Evolutionary conservation across 2,329 filamentous ascomycete genomes (phyloP).

Genomic region (Claviceps digitariae): DNA sequence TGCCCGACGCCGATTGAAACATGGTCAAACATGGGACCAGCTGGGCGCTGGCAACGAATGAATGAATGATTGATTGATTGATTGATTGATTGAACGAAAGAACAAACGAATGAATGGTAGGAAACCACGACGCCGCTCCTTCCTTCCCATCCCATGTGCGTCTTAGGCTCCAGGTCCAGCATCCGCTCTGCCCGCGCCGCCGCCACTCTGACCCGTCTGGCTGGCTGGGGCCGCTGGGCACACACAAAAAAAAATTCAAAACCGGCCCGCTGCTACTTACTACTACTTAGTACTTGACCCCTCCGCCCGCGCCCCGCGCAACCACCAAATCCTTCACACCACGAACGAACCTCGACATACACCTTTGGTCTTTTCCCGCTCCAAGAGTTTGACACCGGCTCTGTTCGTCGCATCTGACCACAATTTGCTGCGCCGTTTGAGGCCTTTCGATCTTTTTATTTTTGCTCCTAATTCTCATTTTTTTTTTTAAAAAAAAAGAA

Average conservation of each 20-base stretch:
- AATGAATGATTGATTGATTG: neutral
- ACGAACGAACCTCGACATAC: neutral
- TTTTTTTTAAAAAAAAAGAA: no score
- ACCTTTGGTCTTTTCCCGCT: neutral
- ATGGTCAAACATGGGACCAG: no score
- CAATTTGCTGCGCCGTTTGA: neutral
- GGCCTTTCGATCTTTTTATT: slow-evolving; percentile 13
- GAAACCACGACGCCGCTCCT: neutral
- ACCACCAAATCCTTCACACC: neutral
- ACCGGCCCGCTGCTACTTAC: neutral
- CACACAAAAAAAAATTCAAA: neutral
- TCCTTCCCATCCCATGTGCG: neutral
- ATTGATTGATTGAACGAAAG: no score
- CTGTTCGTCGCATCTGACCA: neutral
- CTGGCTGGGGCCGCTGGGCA: neutral
- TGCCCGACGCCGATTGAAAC: neutral
- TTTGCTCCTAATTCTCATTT: slow-evolving; percentile 3
- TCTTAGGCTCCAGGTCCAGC: no score
- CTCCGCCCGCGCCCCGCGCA: neutral
- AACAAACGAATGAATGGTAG: neutral
- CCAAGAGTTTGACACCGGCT: neutral
- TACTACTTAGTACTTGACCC: neutral
- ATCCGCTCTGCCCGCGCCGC: neutral
- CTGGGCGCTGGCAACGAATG: neutral
- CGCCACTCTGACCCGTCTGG: neutral